A percentile compares a stretch with the other conserved stretches of the same genome.
phyloP scores from a whole-genome alignment of 208 protist genomes.

The Trypanosoma theileri region DNA sequence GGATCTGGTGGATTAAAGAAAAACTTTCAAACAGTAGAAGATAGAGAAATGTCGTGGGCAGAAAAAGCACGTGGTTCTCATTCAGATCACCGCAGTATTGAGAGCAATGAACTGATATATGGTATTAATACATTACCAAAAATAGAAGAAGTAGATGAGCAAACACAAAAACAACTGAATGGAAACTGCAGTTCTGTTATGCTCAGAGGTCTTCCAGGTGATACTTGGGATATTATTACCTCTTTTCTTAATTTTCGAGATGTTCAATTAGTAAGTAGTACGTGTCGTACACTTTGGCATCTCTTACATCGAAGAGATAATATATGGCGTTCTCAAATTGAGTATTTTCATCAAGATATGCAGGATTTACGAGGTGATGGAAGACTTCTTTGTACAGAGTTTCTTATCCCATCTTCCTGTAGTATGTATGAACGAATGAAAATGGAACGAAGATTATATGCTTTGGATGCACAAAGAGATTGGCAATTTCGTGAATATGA shows the following conservation, averaged over 20 bases:
- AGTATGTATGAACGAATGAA: conserved; percentile 63
- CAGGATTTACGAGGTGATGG: conserved; percentile 43
- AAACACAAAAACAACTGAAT: not conserved
- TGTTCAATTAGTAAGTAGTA: conserved; percentile 36
- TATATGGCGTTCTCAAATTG: conserved; percentile 69
- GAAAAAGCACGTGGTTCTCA: conserved; percentile 15
- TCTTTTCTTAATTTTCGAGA: conserved; percentile 29
- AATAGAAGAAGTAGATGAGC: not conserved
- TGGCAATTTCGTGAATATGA: conserved; percentile 67
- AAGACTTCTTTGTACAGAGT: conserved; percentile 49
- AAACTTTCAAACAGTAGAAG: not conserved
- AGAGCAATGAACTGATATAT: not conserved
- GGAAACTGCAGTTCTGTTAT: not conserved
- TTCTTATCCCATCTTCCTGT: conserved; percentile 28
- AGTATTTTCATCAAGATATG: conserved; percentile 61
- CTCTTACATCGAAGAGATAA: conserved; percentile 47
- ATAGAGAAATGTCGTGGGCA: conserved; percentile 10
- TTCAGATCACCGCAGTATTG: not conserved
- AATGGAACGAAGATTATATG: conserved; percentile 63
- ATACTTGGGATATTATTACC: conserved; percentile 28
- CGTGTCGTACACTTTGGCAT: conserved; percentile 49
- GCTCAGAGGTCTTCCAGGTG: conserved; percentile 7
- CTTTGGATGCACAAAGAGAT: conserved; percentile 62
- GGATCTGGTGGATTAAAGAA: not conserved
- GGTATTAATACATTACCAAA: not conserved